These are phyloP conservation scores for Moricandia arvensis DNA, from an alignment of 345 rosid species.

Conservation along the genomic window DNA sequence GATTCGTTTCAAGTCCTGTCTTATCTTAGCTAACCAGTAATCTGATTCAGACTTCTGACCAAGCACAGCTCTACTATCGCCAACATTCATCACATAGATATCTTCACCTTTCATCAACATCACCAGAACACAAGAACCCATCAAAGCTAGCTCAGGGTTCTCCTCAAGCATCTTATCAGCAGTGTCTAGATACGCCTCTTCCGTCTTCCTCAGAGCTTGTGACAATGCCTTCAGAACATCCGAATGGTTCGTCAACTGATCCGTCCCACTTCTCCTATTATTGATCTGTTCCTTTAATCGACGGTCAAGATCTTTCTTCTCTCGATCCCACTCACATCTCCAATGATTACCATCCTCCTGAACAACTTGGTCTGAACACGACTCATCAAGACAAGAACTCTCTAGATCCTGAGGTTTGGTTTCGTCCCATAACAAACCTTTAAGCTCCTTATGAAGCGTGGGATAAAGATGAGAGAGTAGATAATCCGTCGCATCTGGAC, in stretches of 20 bases:
- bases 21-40: conserved; percentile 64
- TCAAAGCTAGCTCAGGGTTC: neutral
- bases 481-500: conserved; percentile 5
- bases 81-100: neutral
- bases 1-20: conserved; percentile 80
- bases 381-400: neutral
- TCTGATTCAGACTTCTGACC: conserved; percentile 73
- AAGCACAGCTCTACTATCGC: conserved; percentile 81
- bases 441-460: neutral
- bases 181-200: neutral
- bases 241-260: neutral
- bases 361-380: neutral
- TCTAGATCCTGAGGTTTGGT: neutral
- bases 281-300: neutral
- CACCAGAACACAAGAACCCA: conserved; percentile 4
- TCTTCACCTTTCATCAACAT: conserved; percentile 4
- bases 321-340: neutral
- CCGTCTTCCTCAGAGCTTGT: conserved; percentile 1
- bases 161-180: neutral
- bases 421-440: neutral
- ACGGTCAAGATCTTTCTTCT: conserved; percentile 1
- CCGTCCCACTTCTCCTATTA: neutral
- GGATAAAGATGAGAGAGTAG: neutral
- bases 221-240: neutral
- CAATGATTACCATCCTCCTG: neutral